Evolutionary conservation across 345 rosid species (phyloP).

Genomic region (Bruguiera sexangula): DNA sequence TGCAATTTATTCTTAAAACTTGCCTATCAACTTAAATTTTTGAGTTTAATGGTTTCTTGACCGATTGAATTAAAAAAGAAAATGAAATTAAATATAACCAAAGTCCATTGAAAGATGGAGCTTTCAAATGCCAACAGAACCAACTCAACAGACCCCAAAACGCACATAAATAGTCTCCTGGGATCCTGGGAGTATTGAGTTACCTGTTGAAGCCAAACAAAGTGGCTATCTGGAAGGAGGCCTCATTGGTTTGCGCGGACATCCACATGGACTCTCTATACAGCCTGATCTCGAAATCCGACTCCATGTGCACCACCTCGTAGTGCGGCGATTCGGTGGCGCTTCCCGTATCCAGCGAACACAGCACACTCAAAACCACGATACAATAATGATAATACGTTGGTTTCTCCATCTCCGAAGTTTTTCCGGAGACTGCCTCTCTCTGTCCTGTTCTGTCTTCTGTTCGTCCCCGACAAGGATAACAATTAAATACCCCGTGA

Average conservation of each 20-base stretch:
- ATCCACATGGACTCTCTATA: slow-evolving; percentile 56
- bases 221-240: slow-evolving; percentile 63
- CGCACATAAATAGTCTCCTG: neutral
- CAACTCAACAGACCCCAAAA: neutral
- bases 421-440: neutral
- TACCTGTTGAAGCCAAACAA: slow-evolving; percentile 59
- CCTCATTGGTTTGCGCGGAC: slow-evolving; percentile 40
- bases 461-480: neutral
- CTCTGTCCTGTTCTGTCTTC: neutral
- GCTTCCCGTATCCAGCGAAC: slow-evolving; percentile 5
- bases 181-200: neutral
- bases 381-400: neutral
- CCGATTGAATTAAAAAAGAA: no score
- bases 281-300: slow-evolving; percentile 63
- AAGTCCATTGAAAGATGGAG: neutral
- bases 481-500: no score
- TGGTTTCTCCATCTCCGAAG: slow-evolving; percentile 31
- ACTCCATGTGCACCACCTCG: slow-evolving; percentile 45
- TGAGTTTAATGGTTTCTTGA: no score
- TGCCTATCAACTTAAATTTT: no score
- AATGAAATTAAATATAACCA: neutral
- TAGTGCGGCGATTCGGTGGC: slow-evolving; percentile 53
- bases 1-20: no score
- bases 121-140: neutral
- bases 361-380: slow-evolving; percentile 9